Evolutionary conservation across 2,329 filamentous ascomycete genomes (phyloP).

Genomic region (Camillea tinctor): DNA sequence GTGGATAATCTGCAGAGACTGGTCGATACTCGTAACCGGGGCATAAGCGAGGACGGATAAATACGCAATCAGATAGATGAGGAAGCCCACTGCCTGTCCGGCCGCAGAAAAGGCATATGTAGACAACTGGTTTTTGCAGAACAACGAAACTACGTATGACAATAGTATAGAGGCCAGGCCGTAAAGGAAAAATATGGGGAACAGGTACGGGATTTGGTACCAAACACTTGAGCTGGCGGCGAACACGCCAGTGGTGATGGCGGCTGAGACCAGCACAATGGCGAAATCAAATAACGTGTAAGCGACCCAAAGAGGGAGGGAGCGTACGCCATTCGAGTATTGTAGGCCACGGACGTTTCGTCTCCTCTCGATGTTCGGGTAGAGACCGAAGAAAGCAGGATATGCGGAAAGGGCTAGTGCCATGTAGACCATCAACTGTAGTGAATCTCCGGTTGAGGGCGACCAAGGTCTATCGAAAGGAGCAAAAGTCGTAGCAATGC

Average conservation of each 20-base stretch:
- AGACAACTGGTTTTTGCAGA: constrained; percentile 74
- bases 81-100: constrained; percentile 69
- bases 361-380: constrained; percentile 81
- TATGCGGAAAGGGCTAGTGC: constrained; percentile 74
- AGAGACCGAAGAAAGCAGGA: constrained; percentile 84
- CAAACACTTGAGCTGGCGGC: constrained; percentile 63
- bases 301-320: constrained; percentile 79
- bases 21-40: constrained; percentile 67
- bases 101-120: constrained; percentile 82
- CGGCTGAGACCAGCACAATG: constrained; percentile 66
- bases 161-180: constrained; percentile 74
- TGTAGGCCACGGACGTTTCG: constrained; percentile 79
- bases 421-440: constrained; percentile 82
- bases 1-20: constrained; percentile 65
- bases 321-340: constrained; percentile 87
- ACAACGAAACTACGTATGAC: constrained; percentile 79
- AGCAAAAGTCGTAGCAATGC: constrained; percentile 70
- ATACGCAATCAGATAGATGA: constrained; percentile 71
- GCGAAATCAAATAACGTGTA: constrained; percentile 79
- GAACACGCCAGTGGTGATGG: constrained; percentile 68
- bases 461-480: constrained; percentile 74
- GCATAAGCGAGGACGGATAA: constrained; percentile 73
- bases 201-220: constrained; percentile 79
- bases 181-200: constrained; percentile 77
- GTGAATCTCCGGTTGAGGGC: constrained; percentile 65